These are phyloP conservation scores for Thielaviopsis euricoi DNA, from an alignment of 2,329 filamentous ascomycete genomes.

Conservation along the genomic window DNA sequence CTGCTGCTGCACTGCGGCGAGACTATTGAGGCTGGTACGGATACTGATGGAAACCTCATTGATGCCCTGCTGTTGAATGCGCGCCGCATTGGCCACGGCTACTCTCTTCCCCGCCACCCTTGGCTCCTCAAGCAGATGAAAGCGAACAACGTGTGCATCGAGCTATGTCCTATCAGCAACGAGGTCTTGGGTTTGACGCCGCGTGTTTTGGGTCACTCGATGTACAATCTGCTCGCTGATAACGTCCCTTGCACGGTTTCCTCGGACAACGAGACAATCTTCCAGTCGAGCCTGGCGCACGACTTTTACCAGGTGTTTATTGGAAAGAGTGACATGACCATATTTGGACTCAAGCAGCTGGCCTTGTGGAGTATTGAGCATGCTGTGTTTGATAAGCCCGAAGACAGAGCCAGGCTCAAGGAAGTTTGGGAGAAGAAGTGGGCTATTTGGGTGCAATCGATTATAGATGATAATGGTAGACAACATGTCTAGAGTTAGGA, in stretches of 20 bases:
- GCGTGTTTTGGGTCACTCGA: slow-evolving; percentile 46
- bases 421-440: slow-evolving; percentile 37
- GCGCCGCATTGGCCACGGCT: slow-evolving; percentile 60
- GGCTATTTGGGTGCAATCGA: slow-evolving; percentile 38
- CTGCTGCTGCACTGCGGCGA: slow-evolving; percentile 67
- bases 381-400: slow-evolving; percentile 30
- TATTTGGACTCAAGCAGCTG: slow-evolving; percentile 57
- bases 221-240: slow-evolving; percentile 53
- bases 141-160: slow-evolving; percentile 48
- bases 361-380: slow-evolving; percentile 46
- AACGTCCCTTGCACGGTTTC: slow-evolving; percentile 59
- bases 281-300: slow-evolving; percentile 55
- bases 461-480: slow-evolving; percentile 27
- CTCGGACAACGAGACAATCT: slow-evolving; percentile 60
- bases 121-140: slow-evolving; percentile 50
- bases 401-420: slow-evolving; percentile 22
- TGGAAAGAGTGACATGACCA: slow-evolving; percentile 46
- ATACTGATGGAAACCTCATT: slow-evolving; percentile 50
- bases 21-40: slow-evolving; percentile 48
- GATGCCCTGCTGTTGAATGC: slow-evolving; percentile 50
- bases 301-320: slow-evolving; percentile 66
- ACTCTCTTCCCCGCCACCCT: slow-evolving; percentile 50
- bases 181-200: slow-evolving; percentile 56
- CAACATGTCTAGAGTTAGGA: too few relatives aligned
- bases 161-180: slow-evolving; percentile 63